phyloP scores from a whole-genome alignment of 2,329 filamentous ascomycete genomes.

The Clarireedia hainanense region DNA sequence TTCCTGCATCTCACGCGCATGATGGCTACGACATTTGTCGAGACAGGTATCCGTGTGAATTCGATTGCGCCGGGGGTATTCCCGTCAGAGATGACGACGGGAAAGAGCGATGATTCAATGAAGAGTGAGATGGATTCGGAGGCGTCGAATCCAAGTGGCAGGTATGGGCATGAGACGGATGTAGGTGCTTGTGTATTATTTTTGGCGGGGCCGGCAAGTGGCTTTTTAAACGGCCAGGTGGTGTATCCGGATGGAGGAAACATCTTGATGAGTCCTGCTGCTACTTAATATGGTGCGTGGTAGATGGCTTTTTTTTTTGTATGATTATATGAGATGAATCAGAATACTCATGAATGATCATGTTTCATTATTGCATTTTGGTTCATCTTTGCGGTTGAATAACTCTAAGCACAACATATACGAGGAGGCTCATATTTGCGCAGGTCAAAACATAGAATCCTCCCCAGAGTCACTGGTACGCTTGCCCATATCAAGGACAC shows the following conservation, averaged over 20 bases:
- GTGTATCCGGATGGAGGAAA: conserved; percentile 40
- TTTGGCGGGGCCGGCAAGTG: conserved; percentile 39
- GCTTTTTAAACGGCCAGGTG: conserved; percentile 46
- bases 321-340: not conserved
- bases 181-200: conserved; percentile 45
- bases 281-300: not conserved
- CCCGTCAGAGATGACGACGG: conserved; percentile 39
- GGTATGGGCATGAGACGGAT: conserved; percentile 37
- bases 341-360: too few relatives aligned
- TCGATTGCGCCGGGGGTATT: conserved; percentile 45
- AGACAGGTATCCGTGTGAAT: conserved; percentile 48
- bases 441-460: too few relatives aligned
- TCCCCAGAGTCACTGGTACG: too few relatives aligned
- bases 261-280: not conserved
- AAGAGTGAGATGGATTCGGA: conserved; percentile 28
- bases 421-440: too few relatives aligned
- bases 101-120: conserved; percentile 38
- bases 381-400: not conserved
- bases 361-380: too few relatives aligned
- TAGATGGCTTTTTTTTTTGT: not conserved
- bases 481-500: too few relatives aligned
- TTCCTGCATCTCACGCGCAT: conserved; percentile 35
- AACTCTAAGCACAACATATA: not conserved
- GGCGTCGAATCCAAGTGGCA: conserved; percentile 37
- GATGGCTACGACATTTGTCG: conserved; percentile 41